phyloP scores from a whole-genome alignment of 495 filamentous ascomycete species.

The Xylaria scruposa region DNA sequence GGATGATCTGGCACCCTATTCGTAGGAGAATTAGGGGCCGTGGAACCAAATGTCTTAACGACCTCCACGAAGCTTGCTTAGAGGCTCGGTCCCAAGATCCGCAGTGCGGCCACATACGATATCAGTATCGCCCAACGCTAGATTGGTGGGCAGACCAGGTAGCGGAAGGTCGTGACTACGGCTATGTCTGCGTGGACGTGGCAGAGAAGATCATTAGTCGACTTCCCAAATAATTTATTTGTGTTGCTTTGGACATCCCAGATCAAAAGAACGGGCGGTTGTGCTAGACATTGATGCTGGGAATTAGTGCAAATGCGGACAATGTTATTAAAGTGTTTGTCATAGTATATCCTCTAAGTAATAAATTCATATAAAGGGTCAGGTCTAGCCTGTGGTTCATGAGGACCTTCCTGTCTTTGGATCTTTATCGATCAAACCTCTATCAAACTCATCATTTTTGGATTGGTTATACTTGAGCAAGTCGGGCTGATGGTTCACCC shows the following conservation, averaged over 20 bases:
- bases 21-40: slow-evolving; percentile 30
- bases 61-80: slow-evolving; percentile 46
- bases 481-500: background rate
- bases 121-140: slow-evolving; percentile 46
- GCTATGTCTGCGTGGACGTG: slow-evolving; percentile 47
- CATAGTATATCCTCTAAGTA: background rate
- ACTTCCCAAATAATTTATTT: background rate
- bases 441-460: background rate
- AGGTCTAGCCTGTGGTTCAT: background rate
- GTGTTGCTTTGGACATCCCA: background rate
- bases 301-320: background rate
- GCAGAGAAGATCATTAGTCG: slow-evolving; percentile 43
- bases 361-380: background rate
- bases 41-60: slow-evolving; percentile 46
- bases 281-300: background rate
- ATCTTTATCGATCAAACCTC: background rate
- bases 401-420: background rate
- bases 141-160: slow-evolving; percentile 54
- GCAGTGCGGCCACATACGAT: slow-evolving; percentile 38
- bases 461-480: background rate
- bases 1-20: slow-evolving; percentile 54
- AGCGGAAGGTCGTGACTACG: slow-evolving; percentile 47
- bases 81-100: slow-evolving; percentile 29
- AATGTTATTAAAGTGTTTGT: background rate
- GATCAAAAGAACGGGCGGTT: background rate